These are phyloP conservation scores for Solanum bulbocastanum DNA, from an alignment of 257 asterid genomes.

Conservation along the genomic window DNA sequence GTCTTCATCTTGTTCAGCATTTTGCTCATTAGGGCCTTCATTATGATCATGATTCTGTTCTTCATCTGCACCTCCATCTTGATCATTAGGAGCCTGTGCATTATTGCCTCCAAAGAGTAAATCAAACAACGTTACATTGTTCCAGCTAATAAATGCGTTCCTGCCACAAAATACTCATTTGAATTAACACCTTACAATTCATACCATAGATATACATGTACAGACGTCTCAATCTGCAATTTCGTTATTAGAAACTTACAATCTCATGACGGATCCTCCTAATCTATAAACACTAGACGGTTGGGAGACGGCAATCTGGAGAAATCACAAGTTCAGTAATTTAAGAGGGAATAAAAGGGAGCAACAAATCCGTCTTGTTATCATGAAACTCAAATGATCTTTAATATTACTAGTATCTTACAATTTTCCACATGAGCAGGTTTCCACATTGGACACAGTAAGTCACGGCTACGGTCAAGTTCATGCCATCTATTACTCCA, in stretches of 20 bases:
- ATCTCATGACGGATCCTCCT: too few species aligned
- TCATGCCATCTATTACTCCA: too few species aligned
- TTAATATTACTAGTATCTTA: not conserved
- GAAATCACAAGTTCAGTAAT: too few species aligned
- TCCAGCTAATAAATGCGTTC: not conserved
- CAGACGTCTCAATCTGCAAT: not conserved
- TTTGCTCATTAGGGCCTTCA: not conserved
- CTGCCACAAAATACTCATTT: not conserved
- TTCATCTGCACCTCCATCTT: not conserved
- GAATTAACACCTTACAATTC: too few species aligned
- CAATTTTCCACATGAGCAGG: not conserved
- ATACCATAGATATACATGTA: too few species aligned
- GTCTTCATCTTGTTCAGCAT: too few species aligned
- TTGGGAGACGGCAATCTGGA: too few species aligned
- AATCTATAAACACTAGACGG: too few species aligned
- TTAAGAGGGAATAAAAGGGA: too few species aligned
- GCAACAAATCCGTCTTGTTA: not conserved
- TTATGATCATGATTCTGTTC: not conserved
- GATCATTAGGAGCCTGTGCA: not conserved
- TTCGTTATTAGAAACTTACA: not conserved
- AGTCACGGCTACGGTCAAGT: not conserved
- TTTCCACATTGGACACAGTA: not conserved
- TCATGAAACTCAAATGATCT: not conserved
- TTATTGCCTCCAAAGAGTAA: too few species aligned
- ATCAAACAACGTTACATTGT: too few species aligned